A percentile compares a stretch with the other conserved stretches of the same genome.
Evolutionary conservation across 1,139 yeast genomes (phyloP).

Genomic region (Lodderomyces orthopsilosis): DNA sequence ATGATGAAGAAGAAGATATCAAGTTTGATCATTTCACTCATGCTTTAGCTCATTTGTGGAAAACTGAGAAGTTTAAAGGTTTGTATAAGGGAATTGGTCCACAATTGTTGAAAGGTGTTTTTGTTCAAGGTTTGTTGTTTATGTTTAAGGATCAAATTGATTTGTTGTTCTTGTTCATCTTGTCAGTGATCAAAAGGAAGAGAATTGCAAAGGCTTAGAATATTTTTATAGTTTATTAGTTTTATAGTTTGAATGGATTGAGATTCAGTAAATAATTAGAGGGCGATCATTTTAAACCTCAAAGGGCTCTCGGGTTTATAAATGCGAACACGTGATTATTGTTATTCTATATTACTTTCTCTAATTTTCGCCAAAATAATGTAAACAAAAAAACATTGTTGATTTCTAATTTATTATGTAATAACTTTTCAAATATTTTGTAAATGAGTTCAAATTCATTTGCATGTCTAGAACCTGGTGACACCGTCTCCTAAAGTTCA

Average conservation of each 20-base stretch:
- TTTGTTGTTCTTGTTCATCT: conserved; percentile 38
- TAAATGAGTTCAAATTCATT: no score
- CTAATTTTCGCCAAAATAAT: no score
- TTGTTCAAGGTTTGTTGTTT: conserved; percentile 82
- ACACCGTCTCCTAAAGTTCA: no score
- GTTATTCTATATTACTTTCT: no score
- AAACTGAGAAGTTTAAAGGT: conserved; percentile 37
- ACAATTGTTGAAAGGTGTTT: conserved; percentile 75
- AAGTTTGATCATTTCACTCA: conserved; percentile 40
- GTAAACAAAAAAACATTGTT: no score
- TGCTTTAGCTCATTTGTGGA: conserved; percentile 45
- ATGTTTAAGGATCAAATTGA: conserved; percentile 76
- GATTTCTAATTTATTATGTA: no score
- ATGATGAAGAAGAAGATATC: conserved; percentile 32
- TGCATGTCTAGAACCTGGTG: no score
- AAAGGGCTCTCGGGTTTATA: conserved; percentile 7
- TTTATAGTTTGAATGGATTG: neutral
- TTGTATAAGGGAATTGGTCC: conserved; percentile 82
- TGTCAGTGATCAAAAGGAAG: conserved; percentile 30
- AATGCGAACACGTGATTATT: no score
- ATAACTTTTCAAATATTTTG: no score
- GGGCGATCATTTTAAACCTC: no score
- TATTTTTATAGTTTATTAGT: neutral
- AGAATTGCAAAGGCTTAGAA: neutral
- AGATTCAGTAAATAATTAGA: no score